These are phyloP conservation scores for Cenchrus fungigraminus DNA, from an alignment of 176 grass and related monocot species.

Conservation along the genomic window DNA sequence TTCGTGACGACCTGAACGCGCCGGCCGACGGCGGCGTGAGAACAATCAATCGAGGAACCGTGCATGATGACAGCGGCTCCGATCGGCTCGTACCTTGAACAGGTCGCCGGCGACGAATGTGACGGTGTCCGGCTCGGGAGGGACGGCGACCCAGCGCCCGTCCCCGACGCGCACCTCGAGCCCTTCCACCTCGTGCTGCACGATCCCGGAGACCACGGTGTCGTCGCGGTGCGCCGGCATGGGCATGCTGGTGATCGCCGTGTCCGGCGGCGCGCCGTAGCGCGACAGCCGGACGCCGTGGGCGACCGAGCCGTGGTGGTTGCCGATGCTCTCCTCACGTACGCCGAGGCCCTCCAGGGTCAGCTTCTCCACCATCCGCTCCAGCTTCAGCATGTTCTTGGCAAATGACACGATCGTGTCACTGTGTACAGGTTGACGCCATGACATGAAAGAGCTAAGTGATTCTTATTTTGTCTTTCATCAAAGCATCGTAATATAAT, in stretches of 20 bases:
- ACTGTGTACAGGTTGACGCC: background rate
- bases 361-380: slow-evolving; percentile 37
- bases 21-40: background rate
- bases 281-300: background rate
- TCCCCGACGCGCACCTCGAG: slow-evolving; percentile 36
- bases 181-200: slow-evolving; percentile 50
- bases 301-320: background rate
- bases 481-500: too few species aligned
- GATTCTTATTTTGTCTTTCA: too few species aligned
- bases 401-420: slow-evolving; percentile 12
- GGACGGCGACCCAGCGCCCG: slow-evolving; percentile 40
- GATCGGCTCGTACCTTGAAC: background rate
- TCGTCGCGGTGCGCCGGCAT: slow-evolving; percentile 24
- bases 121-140: background rate
- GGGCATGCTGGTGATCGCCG: background rate
- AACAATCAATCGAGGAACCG: background rate
- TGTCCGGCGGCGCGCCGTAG: slow-evolving; percentile 21
- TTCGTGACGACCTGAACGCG: slow-evolving; percentile 32
- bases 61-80: too few species aligned
- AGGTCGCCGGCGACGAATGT: slow-evolving; percentile 18
- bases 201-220: background rate
- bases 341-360: slow-evolving; percentile 40
- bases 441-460: too few species aligned
- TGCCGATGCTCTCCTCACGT: background rate
- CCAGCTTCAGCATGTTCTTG: slow-evolving; percentile 33